phyloP scores from a whole-genome alignment of 345 rosid species.

The Capsella bursapastoris region DNA sequence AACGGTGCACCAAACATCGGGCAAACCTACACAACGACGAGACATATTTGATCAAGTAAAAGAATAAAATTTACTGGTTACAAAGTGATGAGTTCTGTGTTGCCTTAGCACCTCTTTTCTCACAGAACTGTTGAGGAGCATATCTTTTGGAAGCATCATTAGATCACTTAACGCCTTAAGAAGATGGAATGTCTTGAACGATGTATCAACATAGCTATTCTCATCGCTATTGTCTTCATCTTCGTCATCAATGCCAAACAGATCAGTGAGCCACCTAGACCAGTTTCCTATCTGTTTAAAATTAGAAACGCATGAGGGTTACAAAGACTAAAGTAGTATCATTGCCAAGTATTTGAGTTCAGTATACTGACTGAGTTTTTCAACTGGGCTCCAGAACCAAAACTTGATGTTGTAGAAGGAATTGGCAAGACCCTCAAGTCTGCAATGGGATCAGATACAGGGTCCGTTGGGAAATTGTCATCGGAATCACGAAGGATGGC shows the following conservation, averaged over 20 bases:
- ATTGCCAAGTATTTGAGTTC: not conserved
- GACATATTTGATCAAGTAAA: constrained; percentile 13
- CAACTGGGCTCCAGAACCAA: constrained; percentile 90
- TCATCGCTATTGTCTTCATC: constrained; percentile 51
- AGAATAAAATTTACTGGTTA: not conserved
- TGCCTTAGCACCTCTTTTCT: constrained; percentile 74
- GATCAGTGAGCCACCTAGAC: constrained; percentile 92
- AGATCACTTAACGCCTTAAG: constrained; percentile 92
- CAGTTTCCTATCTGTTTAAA: constrained; percentile 85
- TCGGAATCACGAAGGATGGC: constrained; percentile 93
- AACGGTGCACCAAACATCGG: constrained; percentile 75
- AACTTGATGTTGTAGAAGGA: constrained; percentile 78
- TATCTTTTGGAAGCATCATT: constrained; percentile 99
- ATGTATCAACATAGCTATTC: constrained; percentile 48
- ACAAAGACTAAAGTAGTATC: constrained; percentile 16
- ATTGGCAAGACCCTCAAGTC: constrained; percentile 83
- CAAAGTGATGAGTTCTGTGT: constrained; percentile 11
- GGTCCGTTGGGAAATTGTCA: constrained; percentile 89
- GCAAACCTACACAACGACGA: constrained; percentile 64
- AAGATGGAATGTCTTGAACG: constrained; percentile 79
- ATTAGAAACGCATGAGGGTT: constrained; percentile 28
- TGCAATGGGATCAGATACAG: constrained; percentile 89
- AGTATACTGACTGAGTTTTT: constrained; percentile 65
- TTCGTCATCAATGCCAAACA: constrained; percentile 79
- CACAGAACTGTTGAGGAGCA: constrained; percentile 70